Evolutionary conservation across 106 monocot genomes (phyloP).

Genomic region (Dioscorea zingiberensis): DNA sequence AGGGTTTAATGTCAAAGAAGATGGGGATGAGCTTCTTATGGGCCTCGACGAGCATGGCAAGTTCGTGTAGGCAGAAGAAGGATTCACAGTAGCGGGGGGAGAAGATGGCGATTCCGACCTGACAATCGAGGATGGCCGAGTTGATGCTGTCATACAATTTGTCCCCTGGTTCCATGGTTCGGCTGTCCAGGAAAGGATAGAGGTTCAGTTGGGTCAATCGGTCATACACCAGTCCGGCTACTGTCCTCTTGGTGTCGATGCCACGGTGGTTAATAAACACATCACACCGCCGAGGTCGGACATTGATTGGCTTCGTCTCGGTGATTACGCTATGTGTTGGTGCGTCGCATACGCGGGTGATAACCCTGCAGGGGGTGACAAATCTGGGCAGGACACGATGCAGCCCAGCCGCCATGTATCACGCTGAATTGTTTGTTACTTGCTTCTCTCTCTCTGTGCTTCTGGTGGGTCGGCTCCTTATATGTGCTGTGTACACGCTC

Average conservation of each 20-base stretch:
- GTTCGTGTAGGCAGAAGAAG: conserved; percentile 49
- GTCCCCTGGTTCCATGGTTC: conserved; percentile 46
- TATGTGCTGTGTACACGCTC: too few species aligned
- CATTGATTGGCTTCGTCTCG: too few species aligned
- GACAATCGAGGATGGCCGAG: conserved; percentile 17
- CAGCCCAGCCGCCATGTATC: too few species aligned
- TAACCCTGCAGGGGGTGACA: too few species aligned
- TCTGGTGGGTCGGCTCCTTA: too few species aligned
- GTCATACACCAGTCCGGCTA: conserved; percentile 48
- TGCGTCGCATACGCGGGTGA: too few species aligned
- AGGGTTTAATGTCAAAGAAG: conserved; percentile 23
- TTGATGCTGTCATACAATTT: conserved; percentile 31
- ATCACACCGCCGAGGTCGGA: neutral
- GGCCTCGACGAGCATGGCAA: conserved; percentile 34
- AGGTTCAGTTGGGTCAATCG: conserved; percentile 13
- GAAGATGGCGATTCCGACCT: conserved; percentile 42
- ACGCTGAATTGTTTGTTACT: too few species aligned
- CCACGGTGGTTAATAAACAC: conserved; percentile 62
- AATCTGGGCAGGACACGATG: too few species aligned
- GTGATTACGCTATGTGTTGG: too few species aligned
- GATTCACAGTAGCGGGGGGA: conserved; percentile 53
- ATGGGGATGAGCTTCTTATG: conserved; percentile 49
- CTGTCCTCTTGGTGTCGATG: conserved; percentile 36
- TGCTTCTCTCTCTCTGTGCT: too few species aligned
- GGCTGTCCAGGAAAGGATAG: conserved; percentile 38